Percentiles rank a stretch among this genome's conserved stretches.
Conservation (phyloP, 2,329 filamentous ascomycete genomes). For the Pseudocercospora eumusae region DNA sequence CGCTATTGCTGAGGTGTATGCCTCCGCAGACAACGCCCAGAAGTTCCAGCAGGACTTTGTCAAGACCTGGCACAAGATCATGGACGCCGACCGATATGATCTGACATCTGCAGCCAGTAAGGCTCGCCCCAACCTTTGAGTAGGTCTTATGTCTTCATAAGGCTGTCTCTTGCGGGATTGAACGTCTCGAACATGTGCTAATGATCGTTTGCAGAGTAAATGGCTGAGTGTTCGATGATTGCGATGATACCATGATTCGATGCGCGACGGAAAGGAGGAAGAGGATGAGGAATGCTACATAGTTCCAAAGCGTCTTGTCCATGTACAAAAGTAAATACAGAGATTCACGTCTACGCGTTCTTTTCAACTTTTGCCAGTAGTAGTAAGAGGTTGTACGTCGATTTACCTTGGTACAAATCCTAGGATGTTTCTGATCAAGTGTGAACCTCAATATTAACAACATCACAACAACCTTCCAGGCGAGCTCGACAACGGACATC, state of each 20-base stretch:
- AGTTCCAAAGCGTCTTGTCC: background rate
- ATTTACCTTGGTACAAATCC: no score
- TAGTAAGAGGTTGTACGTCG: no score
- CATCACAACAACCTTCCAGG: no score
- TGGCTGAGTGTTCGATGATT: background rate
- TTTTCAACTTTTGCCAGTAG: no score
- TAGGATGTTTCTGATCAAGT: no score
- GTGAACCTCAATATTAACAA: no score
- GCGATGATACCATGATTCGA: conserved; percentile 1
- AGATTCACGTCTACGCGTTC: background rate
- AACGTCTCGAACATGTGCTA: background rate
- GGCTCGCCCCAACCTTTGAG: conserved; percentile 20
- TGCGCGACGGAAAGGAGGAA: background rate
- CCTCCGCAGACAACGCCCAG: conserved; percentile 57
- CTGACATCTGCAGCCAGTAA: conserved; percentile 35
- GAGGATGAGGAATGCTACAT: background rate
- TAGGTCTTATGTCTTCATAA: background rate
- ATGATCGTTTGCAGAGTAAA: background rate
- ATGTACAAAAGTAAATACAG: background rate
- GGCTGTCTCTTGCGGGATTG: background rate
- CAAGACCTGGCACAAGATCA: conserved; percentile 71
- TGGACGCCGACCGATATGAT: conserved; percentile 72
- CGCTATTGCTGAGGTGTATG: conserved; percentile 71
- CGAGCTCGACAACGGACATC: no score
- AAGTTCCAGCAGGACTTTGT: conserved; percentile 74